Base-by-base conservation (phyloP, 352 stramenopile genomes). In the Globisporangium splendens region DNA sequence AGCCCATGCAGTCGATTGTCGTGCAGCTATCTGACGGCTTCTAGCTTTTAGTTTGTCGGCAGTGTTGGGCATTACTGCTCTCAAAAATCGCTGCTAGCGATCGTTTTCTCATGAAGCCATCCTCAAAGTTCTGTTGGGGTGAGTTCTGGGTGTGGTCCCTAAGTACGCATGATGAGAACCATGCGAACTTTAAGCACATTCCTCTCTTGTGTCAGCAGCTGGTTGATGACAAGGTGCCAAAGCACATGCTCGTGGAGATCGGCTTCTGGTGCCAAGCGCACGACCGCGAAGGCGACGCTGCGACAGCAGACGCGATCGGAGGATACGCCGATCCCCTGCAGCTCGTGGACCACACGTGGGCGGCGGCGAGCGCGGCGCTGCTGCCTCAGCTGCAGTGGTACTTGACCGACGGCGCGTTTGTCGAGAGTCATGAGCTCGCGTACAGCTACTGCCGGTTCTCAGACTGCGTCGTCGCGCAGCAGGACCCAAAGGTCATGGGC, bases 361-460 rank as follows among this genome's bases (percentile, higher is more conserved):
- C 55, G 13, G 56, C 59, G n/a, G 49, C 66, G 10, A 53, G 69
- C 46, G 61, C 46, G 22, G 44, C 53, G 20, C 46, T 68, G 6
- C n/a, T 75, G 46, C 14, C 3, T 6, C 44, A 52, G 38, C 72
- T 93, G 43, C 60, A 83, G 58, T 79, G 68, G 75, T 93, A 83
- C 35, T 66, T 93, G 22, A 73, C 69, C n/a, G 55, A 54, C 21
- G 66, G 66, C 24, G 77, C 69, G 47, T 85, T 81, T 56, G 70
- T 93, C 12, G 84, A 93, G 57, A 89, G 77, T 50, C 77, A 93
- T 38, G 84, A 93, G 55, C 71, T 91, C 49, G 84, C 75, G 14
- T 93, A 91, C 75, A 91, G 81, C 65, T 89, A 78, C 48, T 93
- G 84, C 54, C 79, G 84, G 14, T 90, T 93, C 60, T 38, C 58